phyloP scores from a whole-genome alignment of 768 basidiomycete genomes.

The Termitomyces sp. region DNA sequence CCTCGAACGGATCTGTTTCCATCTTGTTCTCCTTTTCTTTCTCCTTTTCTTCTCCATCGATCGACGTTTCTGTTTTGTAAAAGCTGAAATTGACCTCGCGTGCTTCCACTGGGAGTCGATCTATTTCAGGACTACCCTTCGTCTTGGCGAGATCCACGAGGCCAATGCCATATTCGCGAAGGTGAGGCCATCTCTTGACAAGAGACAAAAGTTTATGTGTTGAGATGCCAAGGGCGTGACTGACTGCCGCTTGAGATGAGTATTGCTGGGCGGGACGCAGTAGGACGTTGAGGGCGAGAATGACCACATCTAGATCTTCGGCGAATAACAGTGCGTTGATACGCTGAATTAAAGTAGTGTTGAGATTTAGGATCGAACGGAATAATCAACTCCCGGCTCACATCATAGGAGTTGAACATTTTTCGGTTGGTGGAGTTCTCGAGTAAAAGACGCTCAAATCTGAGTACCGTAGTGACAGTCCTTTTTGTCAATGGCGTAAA shows the following conservation, averaged over 20 bases:
- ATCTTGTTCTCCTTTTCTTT: constrained; percentile 46
- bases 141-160: constrained; percentile 68
- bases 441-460: constrained; percentile 84
- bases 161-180: constrained; percentile 77
- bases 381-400: constrained; percentile 42
- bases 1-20: constrained; percentile 44
- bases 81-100: constrained; percentile 81
- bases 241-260: constrained; percentile 81
- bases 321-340: constrained; percentile 85
- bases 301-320: constrained; percentile 85
- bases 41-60: constrained; percentile 28
- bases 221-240: constrained; percentile 78
- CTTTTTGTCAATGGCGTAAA: constrained; percentile 78
- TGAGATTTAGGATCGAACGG: constrained; percentile 5
- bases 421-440: constrained; percentile 99
- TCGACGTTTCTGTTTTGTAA: constrained; percentile 56
- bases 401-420: constrained; percentile 95
- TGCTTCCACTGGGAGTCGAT: constrained; percentile 66
- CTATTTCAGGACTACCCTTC: constrained; percentile 49
- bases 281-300: constrained; percentile 78
- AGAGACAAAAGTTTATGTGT: constrained; percentile 79
- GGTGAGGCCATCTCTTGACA: constrained; percentile 79
- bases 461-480: constrained; percentile 75
- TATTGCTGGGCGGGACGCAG: constrained; percentile 96
- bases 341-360: constrained; percentile 49